These are phyloP conservation scores for Mucor mucedo DNA, from an alignment of 371 early-diverging fungal species.

Conservation along the genomic window DNA sequence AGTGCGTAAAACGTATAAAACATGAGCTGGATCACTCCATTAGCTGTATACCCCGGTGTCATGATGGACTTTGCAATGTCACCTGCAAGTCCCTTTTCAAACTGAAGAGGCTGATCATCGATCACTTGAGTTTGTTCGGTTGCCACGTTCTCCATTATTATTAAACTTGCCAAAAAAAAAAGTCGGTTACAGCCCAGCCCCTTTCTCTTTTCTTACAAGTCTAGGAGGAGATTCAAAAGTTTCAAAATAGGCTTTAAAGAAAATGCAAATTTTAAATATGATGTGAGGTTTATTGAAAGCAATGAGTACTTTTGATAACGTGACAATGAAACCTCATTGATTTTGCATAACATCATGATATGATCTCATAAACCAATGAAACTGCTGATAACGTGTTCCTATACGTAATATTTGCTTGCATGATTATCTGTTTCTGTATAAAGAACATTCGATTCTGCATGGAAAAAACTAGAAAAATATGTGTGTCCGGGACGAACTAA, in stretches of 20 bases:
- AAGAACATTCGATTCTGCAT: too few species aligned
- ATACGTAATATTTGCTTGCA: too few species aligned
- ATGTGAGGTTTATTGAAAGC: too few species aligned
- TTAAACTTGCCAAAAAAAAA: background rate
- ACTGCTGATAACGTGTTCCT: too few species aligned
- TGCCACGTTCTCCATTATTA: background rate
- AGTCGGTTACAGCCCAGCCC: background rate
- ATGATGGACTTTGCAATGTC: constrained; percentile 59
- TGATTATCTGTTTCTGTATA: too few species aligned
- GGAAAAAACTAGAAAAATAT: background rate
- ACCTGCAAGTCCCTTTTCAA: constrained; percentile 30
- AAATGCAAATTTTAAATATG: too few species aligned
- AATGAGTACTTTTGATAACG: too few species aligned
- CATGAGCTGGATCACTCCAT: constrained; percentile 58
- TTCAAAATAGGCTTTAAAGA: too few species aligned
- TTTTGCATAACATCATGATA: too few species aligned
- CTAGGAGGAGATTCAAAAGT: background rate
- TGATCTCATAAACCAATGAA: too few species aligned
- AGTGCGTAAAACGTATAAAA: constrained; percentile 62
- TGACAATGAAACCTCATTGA: too few species aligned
- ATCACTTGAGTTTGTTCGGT: background rate
- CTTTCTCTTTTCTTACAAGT: background rate
- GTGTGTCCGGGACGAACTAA: background rate
- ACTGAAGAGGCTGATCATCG: constrained; percentile 4
- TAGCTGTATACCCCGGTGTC: constrained; percentile 65